Conservation (phyloP, 2,329 filamentous ascomycete species). For the Plenodomus biglobosus region DNA sequence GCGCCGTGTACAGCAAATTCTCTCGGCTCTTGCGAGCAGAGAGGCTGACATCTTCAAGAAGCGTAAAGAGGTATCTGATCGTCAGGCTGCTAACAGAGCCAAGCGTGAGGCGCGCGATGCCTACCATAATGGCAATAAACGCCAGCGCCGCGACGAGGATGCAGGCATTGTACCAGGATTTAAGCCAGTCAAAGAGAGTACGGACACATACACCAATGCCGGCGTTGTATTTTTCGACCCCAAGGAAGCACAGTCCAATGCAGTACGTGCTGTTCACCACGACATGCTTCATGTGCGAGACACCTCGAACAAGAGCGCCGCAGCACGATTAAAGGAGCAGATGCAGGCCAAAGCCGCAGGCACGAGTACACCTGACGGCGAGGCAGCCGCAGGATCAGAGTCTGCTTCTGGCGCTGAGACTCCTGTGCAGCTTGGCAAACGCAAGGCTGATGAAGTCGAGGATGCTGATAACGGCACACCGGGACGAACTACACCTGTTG, state of each 20-base stretch:
- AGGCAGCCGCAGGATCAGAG: constrained; percentile 21
- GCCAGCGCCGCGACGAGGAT: constrained; percentile 36
- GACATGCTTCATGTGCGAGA: constrained; percentile 84
- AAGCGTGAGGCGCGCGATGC: constrained; percentile 57
- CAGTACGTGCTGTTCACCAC: constrained; percentile 66
- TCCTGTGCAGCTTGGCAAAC: constrained; percentile 65
- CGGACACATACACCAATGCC: constrained; percentile 38
- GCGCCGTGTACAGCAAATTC: constrained; percentile 80
- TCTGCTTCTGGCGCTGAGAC: constrained; percentile 38
- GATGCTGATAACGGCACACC: constrained; percentile 62
- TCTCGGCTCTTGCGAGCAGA: constrained; percentile 84
- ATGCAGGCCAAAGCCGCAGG: constrained; percentile 58
- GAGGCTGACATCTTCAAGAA: constrained; percentile 92
- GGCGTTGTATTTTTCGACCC: constrained; percentile 43
- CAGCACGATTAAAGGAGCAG: constrained; percentile 74
- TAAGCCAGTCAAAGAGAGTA: constrained; percentile 41
- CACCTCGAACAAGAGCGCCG: constrained; percentile 86
- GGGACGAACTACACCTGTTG: constrained; percentile 59
- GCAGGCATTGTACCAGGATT: constrained; percentile 24
- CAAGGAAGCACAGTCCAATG: constrained; percentile 41
- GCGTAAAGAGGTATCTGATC: constrained; percentile 82
- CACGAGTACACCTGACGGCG: constrained; percentile 28
- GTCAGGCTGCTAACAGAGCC: constrained; percentile 70
- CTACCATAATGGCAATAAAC: constrained; percentile 38
- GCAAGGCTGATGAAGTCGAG: constrained; percentile 73